phyloP scores from a whole-genome alignment of 208 protist species.

The Acanthamoeba triangularis region DNA sequence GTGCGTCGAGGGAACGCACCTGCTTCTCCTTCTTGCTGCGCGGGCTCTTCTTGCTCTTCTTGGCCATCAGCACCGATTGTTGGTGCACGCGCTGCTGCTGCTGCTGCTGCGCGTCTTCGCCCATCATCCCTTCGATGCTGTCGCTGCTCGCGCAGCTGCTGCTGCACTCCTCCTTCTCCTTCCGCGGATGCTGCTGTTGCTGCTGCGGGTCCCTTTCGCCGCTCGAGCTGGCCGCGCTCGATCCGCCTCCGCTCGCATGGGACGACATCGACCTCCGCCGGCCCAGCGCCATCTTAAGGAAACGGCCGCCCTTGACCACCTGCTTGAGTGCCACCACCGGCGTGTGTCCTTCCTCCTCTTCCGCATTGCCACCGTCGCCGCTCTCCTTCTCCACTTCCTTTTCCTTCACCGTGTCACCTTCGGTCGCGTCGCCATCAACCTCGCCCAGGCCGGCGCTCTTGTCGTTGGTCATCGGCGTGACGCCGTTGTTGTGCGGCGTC shows the following conservation, averaged over 20 bases:
- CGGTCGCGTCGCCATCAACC: background rate
- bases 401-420: background rate
- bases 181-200: background rate
- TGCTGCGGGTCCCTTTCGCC: background rate
- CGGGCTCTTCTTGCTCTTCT: background rate
- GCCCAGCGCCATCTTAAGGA: conserved; percentile 33
- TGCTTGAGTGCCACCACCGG: conserved; percentile 3
- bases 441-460: background rate
- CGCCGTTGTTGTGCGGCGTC: background rate
- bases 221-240: background rate
- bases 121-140: background rate
- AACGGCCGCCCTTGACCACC: background rate
- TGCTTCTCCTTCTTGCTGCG: background rate
- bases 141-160: background rate
- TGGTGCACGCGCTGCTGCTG: background rate
- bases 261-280: background rate
- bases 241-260: background rate
- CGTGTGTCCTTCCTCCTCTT: background rate
- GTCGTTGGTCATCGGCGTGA: background rate
- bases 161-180: conserved; percentile 13
- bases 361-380: background rate
- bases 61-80: background rate
- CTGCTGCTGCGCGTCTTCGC: background rate
- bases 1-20: background rate
- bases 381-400: background rate